phyloP scores from a whole-genome alignment of 768 basidiomycete species.

The Leccinum sublutescens region DNA sequence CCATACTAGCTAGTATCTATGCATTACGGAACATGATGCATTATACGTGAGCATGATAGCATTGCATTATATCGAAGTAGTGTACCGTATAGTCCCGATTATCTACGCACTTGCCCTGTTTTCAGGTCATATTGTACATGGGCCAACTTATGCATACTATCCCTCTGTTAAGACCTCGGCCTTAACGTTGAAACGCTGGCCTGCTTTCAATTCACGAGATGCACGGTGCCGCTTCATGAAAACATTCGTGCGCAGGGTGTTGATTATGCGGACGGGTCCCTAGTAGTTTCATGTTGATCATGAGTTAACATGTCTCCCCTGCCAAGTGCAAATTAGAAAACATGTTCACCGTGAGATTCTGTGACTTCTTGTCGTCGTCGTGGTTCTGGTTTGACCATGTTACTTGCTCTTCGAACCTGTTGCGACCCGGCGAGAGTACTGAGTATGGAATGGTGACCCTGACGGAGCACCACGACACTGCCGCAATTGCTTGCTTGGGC shows the following conservation, averaged over 20 bases:
- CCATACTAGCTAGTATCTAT: background rate
- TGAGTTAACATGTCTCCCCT: background rate
- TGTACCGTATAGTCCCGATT: background rate
- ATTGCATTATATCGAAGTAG: background rate
- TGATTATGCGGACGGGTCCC: background rate
- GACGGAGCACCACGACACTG: background rate
- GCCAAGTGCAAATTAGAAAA: background rate
- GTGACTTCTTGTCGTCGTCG: background rate
- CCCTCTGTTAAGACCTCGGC: background rate
- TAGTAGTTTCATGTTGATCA: background rate
- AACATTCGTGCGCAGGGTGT: background rate
- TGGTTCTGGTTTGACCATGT: background rate
- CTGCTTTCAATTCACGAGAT: background rate
- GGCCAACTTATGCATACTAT: background rate
- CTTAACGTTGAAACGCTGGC: background rate
- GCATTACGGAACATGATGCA: background rate
- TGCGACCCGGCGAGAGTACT: background rate
- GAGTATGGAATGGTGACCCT: background rate
- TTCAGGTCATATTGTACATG: background rate
- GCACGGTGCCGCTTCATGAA: background rate
- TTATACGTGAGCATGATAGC: background rate
- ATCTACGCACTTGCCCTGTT: background rate
- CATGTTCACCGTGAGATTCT: background rate
- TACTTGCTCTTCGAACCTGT: background rate
- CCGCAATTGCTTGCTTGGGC: background rate